Evolutionary conservation across 2,329 filamentous ascomycete genomes (phyloP).

Genomic region (Diplodia scrobiculata): DNA sequence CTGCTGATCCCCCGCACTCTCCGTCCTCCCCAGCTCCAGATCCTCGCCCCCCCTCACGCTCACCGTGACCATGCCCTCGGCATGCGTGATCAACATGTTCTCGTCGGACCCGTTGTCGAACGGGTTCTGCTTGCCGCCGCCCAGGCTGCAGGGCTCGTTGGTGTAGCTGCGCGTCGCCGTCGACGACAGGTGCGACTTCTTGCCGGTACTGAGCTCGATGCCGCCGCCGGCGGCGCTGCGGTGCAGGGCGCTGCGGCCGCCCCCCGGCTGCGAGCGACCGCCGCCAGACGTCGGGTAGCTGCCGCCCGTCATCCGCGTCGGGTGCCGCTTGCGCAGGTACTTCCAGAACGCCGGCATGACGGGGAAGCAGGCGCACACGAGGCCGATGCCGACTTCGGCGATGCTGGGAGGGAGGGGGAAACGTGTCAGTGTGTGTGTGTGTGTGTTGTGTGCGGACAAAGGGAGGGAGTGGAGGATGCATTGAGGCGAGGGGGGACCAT

Average conservation of each 20-base stretch:
- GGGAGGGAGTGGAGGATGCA: neutral
- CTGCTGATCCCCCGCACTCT: neutral
- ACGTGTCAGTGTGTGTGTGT: neutral
- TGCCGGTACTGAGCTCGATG: conserved; percentile 4
- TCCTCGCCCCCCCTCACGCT: conserved; percentile 1
- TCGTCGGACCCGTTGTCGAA: conserved; percentile 1
- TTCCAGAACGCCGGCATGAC: conserved; percentile 21
- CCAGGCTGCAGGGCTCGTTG: neutral
- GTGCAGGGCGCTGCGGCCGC: neutral
- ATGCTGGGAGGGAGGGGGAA: conserved; percentile 25
- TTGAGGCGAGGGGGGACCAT: too few species aligned
- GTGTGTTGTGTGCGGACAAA: neutral
- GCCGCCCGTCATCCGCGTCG: neutral
- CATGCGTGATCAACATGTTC: conserved; percentile 14
- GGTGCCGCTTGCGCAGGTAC: conserved; percentile 15
- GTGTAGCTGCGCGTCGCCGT: neutral
- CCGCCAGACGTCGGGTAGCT: neutral
- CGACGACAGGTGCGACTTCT: neutral
- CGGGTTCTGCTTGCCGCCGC: neutral
- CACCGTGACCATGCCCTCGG: neutral
- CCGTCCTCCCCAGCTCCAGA: neutral
- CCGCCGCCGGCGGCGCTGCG: neutral
- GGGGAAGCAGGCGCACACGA: conserved; percentile 32
- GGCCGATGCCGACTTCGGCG: conserved; percentile 31
- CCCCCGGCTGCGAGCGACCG: neutral